These are phyloP conservation scores for Tolypocladium nubicola DNA, from an alignment of 2,329 filamentous ascomycete genomes.

Conservation along the genomic window DNA sequence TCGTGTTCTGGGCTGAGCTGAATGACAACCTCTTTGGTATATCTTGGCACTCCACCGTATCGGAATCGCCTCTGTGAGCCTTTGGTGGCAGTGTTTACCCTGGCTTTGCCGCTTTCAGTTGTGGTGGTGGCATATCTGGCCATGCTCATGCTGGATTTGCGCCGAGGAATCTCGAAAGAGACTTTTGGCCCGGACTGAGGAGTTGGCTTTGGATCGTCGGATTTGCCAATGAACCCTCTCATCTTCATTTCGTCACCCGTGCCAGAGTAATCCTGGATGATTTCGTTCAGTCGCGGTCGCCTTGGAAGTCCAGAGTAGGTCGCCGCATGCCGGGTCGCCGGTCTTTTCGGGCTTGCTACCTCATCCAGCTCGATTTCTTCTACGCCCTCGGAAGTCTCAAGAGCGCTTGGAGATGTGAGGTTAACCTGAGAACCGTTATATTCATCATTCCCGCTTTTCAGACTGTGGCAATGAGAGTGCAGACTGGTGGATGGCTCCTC, in stretches of 20 bases:
- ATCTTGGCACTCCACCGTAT: background rate
- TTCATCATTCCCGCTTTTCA: background rate
- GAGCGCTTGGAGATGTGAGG: conserved; percentile 2
- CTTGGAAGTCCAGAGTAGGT: conserved; percentile 11
- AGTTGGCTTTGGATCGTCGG: background rate
- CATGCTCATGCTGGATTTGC: conserved; percentile 7
- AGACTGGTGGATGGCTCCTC: conserved; percentile 7
- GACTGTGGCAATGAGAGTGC: conserved; percentile 4
- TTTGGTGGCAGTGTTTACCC: background rate
- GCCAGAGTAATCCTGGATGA: conserved; percentile 16
- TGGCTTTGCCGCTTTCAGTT: background rate
- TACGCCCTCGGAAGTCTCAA: conserved; percentile 3
- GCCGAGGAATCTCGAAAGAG: conserved; percentile 4
- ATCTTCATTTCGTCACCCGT: conserved; percentile 2
- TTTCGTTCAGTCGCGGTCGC: conserved; percentile 13
- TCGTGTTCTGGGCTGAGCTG: conserved; percentile 2
- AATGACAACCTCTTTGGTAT: background rate
- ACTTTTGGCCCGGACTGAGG: background rate
- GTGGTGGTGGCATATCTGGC: background rate
- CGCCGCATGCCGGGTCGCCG: conserved; percentile 13
- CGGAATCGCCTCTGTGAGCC: background rate
- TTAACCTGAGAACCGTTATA: background rate
- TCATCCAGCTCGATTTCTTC: conserved; percentile 4
- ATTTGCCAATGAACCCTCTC: conserved; percentile 1
- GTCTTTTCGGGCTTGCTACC: conserved; percentile 2